Evolutionary conservation across 176 grass and related monocot species (phyloP).

Genomic region (Rhynchospora tenuis): DNA sequence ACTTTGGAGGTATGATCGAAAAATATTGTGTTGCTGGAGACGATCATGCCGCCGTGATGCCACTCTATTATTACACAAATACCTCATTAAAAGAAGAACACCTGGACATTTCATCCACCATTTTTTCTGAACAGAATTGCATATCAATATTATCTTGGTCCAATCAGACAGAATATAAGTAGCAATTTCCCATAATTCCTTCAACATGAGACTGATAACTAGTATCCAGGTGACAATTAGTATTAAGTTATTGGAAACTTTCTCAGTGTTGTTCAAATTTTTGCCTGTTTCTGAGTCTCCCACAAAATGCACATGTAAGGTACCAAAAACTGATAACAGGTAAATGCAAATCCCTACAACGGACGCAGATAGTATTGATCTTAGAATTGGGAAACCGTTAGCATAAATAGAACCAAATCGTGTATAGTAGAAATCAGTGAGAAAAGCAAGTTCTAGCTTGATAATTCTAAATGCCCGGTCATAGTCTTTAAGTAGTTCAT

Average conservation of each 20-base stretch:
- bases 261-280: background rate
- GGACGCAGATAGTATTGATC: background rate
- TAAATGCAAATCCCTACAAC: background rate
- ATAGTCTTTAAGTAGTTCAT: background rate
- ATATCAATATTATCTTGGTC: constrained; percentile 24
- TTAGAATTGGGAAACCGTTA: rapidly evolving
- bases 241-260: too few relatives aligned
- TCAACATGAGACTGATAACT: background rate
- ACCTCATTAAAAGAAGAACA: background rate
- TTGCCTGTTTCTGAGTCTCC: background rate
- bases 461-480: background rate
- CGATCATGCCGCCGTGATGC: background rate
- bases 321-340: background rate
- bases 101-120: background rate
- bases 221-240: background rate
- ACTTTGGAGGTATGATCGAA: background rate
- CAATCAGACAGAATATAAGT: constrained; percentile 33
- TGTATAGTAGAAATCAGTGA: background rate
- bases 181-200: constrained; percentile 35
- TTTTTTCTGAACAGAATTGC: background rate
- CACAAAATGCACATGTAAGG: constrained; percentile 10
- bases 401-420: background rate
- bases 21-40: constrained; percentile 2
- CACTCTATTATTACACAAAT: background rate
- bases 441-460: background rate